These are phyloP conservation scores for Nakaseomyces sp. DNA, from an alignment of 1,139 yeast genomes.

Conservation along the genomic window DNA sequence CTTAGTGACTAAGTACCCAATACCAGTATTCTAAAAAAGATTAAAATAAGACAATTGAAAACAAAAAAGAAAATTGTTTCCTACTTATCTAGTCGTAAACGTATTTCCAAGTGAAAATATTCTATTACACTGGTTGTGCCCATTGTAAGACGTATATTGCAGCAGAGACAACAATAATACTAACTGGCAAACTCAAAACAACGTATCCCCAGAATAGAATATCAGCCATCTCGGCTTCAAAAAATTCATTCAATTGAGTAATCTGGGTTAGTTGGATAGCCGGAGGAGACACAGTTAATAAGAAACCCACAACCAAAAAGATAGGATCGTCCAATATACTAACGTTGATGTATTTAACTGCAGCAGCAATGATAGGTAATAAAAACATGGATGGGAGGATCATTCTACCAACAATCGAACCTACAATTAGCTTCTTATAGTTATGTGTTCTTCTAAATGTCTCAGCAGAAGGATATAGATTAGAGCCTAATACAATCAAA, in stretches of 20 bases:
- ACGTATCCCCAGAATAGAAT: constrained; percentile 74
- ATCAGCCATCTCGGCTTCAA: constrained; percentile 64
- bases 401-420: constrained; percentile 65
- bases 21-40: not conserved
- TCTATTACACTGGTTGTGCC: constrained; percentile 19
- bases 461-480: constrained; percentile 57
- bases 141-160: constrained; percentile 40
- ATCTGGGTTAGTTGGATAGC: constrained; percentile 74
- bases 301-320: constrained; percentile 61
- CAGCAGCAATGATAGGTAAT: constrained; percentile 52
- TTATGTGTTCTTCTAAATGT: constrained; percentile 57
- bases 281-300: constrained; percentile 67
- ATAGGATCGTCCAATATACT: constrained; percentile 72
- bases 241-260: constrained; percentile 53
- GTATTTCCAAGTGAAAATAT: not conserved
- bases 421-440: constrained; percentile 52
- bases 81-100: not conserved
- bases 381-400: constrained; percentile 57
- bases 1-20: not conserved
- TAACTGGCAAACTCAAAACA: constrained; percentile 62
- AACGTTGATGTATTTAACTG: constrained; percentile 53
- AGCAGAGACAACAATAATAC: constrained; percentile 58
- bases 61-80: not conserved
- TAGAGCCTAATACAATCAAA: constrained; percentile 66
- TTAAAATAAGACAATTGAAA: not conserved